Evolutionary conservation across 202 grass and related monocot species (phyloP).

Genomic region (Dendrocalamus latiflorus): DNA sequence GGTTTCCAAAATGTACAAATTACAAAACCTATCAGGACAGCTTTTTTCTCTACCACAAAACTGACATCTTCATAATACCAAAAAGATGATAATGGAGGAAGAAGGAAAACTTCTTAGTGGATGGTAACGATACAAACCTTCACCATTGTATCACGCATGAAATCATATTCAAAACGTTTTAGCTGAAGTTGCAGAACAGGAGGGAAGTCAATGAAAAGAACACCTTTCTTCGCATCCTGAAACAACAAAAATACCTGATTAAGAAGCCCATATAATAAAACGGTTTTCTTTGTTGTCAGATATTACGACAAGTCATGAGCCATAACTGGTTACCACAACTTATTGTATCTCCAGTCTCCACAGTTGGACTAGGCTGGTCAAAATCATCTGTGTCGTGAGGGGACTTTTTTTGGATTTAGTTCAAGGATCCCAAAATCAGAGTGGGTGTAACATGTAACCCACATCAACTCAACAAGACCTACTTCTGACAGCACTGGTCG

Average conservation of each 20-base stretch:
- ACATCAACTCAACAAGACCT: background rate
- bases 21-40: background rate
- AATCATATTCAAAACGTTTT: constrained; percentile 97
- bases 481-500: background rate
- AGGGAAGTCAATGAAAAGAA: constrained; percentile 94
- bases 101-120: background rate
- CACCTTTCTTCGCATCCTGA: constrained; percentile 99
- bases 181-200: constrained; percentile 97
- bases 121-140: constrained; percentile 62
- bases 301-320: background rate
- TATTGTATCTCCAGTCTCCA: background rate
- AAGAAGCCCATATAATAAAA: constrained; percentile 15
- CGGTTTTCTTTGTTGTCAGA: no score
- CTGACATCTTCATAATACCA: background rate
- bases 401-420: no score
- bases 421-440: background rate
- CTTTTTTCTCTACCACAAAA: background rate
- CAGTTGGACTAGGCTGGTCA: background rate
- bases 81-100: background rate
- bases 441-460: background rate
- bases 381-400: no score
- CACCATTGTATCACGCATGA: constrained; percentile 95
- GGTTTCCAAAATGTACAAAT: background rate
- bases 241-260: constrained; percentile 29
- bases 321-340: background rate